Evolutionary conservation across 129 eudicot species (phyloP).

Genomic region (Heracleum sosnowskyi): DNA sequence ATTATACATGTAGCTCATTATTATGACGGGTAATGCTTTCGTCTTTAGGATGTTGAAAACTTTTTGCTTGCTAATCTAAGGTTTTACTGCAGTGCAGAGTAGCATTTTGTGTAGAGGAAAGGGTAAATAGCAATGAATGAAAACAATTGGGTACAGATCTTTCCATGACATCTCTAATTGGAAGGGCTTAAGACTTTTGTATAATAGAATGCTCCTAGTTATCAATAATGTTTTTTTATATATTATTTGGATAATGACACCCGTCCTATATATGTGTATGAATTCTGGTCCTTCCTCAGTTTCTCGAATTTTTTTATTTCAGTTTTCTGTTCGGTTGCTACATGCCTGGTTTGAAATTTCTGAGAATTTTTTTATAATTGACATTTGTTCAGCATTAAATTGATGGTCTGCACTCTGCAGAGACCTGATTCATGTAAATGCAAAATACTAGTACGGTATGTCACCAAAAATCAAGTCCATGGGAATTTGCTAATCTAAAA

Average conservation of each 20-base stretch:
- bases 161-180: not conserved
- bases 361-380: no score
- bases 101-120: not conserved
- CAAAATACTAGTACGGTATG: no score
- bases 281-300: not conserved
- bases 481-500: no score
- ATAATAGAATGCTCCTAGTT: not conserved
- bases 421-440: no score
- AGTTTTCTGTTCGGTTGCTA: no score
- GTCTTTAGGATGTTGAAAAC: not conserved
- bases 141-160: not conserved
- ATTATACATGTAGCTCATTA: not conserved
- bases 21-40: not conserved
- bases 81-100: constrained; percentile 6
- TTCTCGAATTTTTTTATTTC: no score
- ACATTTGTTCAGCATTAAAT: no score
- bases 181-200: not conserved
- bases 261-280: not conserved
- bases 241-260: not conserved
- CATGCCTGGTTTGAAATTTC: no score
- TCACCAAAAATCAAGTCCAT: no score
- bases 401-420: no score
- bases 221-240: not conserved
- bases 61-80: not conserved
- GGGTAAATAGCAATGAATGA: not conserved